A percentile compares a stretch with the other conserved stretches of the same genome.
phyloP scores from a whole-genome alignment of 1,284 basidiomycete species.

The Leccinum pachyderme region DNA sequence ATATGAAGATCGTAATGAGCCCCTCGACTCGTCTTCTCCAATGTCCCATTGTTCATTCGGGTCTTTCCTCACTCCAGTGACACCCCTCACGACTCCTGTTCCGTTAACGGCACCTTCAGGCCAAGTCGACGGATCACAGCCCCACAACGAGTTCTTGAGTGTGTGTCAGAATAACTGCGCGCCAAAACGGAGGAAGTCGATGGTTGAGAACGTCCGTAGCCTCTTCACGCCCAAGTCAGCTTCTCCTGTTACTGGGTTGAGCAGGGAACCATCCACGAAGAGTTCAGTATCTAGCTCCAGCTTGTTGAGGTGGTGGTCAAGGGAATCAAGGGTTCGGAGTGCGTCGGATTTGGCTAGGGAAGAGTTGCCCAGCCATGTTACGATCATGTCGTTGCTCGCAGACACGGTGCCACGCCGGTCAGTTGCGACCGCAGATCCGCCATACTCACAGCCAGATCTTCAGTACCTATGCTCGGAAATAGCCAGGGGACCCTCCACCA shows the following conservation, averaged over 20 bases:
- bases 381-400: slow-evolving; percentile 26
- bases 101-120: slow-evolving; percentile 26
- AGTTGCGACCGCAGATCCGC: slow-evolving; percentile 18
- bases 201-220: slow-evolving; percentile 48
- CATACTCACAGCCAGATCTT: slow-evolving; percentile 35
- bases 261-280: slow-evolving; percentile 26
- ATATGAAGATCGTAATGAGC: slow-evolving; percentile 21
- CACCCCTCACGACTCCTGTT: slow-evolving; percentile 31
- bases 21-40: slow-evolving; percentile 42
- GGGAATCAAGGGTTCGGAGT: slow-evolving; percentile 48
- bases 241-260: slow-evolving; percentile 33
- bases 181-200: slow-evolving; percentile 47
- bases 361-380: slow-evolving; percentile 26
- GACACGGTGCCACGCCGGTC: slow-evolving; percentile 10
- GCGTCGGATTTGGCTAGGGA: slow-evolving; percentile 42
- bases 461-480: slow-evolving; percentile 23
- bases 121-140: slow-evolving; percentile 24
- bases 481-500: slow-evolving; percentile 4
- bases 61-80: slow-evolving; percentile 39
- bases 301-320: slow-evolving; percentile 46
- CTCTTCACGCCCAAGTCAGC: slow-evolving; percentile 39
- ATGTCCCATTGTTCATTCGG: slow-evolving; percentile 49
- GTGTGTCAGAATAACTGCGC: slow-evolving; percentile 24
- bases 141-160: slow-evolving; percentile 30
- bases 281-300: slow-evolving; percentile 34